Evolutionary conservation across 306 rosid genomes (phyloP).

Genomic region (Sicyos edulis): DNA sequence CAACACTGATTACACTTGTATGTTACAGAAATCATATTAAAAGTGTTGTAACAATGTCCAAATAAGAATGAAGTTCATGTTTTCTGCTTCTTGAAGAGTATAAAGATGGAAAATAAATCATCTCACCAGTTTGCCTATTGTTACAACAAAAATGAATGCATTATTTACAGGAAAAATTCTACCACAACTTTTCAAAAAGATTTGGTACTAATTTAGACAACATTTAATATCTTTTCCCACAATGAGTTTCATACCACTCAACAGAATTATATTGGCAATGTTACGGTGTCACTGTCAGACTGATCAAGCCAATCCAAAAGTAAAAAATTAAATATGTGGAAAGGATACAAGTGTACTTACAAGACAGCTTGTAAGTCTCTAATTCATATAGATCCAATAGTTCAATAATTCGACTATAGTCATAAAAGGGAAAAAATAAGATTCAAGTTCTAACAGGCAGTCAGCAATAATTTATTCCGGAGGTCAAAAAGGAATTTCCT

Average conservation of each 20-base stretch:
- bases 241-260: background rate
- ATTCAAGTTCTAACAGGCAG: background rate
- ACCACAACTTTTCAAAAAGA: background rate
- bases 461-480: background rate
- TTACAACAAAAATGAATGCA: background rate
- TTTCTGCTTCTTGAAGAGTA: background rate
- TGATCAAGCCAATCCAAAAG: slow-evolving; percentile 8
- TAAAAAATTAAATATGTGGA: background rate
- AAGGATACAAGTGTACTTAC: background rate
- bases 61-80: background rate
- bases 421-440: background rate
- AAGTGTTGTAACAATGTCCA: background rate
- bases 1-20: background rate
- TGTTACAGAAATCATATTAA: background rate
- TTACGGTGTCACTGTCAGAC: background rate
- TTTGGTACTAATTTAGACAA: background rate
- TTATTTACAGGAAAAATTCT: background rate
- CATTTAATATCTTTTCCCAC: background rate
- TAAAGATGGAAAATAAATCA: background rate
- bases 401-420: background rate
- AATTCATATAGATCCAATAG: slow-evolving; percentile 2
- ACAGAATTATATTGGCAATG: background rate
- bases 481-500: background rate
- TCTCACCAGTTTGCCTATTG: background rate
- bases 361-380: background rate